Conservation (phyloP, 106 monocot genomes). For the Dioscorea dumetorum region DNA sequence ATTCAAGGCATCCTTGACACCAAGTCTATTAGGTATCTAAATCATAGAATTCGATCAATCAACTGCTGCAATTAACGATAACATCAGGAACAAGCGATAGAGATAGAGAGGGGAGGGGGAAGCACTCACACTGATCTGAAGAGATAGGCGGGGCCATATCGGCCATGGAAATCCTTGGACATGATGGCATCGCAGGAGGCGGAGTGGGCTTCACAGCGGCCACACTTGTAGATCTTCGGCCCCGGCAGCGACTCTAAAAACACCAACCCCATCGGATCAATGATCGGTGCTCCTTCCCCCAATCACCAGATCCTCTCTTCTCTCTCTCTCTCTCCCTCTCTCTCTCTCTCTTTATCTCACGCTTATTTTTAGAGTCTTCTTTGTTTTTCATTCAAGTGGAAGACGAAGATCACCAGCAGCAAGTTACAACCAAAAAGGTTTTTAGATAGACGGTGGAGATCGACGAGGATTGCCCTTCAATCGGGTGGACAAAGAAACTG, state of each 20-base stretch:
- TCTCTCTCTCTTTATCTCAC: too few relatives aligned
- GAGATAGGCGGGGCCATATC: conserved; percentile 34
- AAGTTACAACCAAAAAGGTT: too few relatives aligned
- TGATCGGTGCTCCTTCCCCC: not conserved
- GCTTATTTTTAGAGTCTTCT: too few relatives aligned
- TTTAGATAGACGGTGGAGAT: too few relatives aligned
- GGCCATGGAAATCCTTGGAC: conserved; percentile 41
- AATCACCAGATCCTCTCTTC: not conserved
- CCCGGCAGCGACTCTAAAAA: conserved; percentile 21
- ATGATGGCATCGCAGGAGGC: conserved; percentile 20
- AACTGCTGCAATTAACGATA: too few relatives aligned
- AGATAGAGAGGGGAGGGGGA: not conserved
- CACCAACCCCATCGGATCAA: conserved; percentile 21
- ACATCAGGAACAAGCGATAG: not conserved
- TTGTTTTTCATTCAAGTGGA: too few relatives aligned
- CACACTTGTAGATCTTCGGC: conserved; percentile 24
- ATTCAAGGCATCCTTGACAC: too few relatives aligned
- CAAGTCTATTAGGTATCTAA: too few relatives aligned
- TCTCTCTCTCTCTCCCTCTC: not conserved
- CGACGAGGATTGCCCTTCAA: too few relatives aligned
- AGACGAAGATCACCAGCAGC: too few relatives aligned
- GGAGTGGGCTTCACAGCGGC: conserved; percentile 19
- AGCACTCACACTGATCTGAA: conserved; percentile 20
- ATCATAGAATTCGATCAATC: too few relatives aligned
- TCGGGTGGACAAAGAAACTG: too few relatives aligned